Evolutionary conservation across 768 basidiomycete genomes (phyloP).

Genomic region (Royoungia palumana): DNA sequence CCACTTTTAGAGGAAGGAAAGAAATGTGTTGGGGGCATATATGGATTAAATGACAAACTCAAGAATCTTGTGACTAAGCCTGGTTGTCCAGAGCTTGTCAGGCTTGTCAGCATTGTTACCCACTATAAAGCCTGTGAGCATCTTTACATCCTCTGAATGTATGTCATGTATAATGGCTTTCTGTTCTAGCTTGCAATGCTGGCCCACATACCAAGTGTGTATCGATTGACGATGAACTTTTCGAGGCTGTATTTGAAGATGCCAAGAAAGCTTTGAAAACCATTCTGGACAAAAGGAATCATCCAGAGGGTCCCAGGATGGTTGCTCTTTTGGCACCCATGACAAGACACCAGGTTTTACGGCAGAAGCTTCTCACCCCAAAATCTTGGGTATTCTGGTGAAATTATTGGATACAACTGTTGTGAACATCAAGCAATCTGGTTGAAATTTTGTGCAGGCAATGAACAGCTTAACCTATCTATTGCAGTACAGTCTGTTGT

Average conservation of each 20-base stretch:
- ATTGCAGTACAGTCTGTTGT: conserved; percentile 12
- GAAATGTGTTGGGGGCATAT: conserved; percentile 13
- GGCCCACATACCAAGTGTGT: not conserved
- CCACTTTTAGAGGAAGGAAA: conserved; percentile 10
- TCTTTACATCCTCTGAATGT: not conserved
- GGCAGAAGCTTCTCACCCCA: conserved; percentile 9
- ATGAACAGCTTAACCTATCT: conserved; percentile 21
- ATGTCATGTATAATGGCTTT: not conserved
- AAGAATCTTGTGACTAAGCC: conserved; percentile 3
- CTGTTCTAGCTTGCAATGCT: conserved; percentile 3
- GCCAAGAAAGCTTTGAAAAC: conserved; percentile 11
- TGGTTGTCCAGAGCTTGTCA: conserved; percentile 7
- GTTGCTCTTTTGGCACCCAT: conserved; percentile 19
- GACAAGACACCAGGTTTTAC: conserved; percentile 12
- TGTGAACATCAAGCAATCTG: not conserved
- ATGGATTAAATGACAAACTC: conserved; percentile 7
- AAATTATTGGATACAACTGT: conserved; percentile 11
- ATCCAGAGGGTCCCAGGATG: conserved; percentile 14
- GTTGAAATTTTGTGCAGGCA: conserved; percentile 12
- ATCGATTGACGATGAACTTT: not conserved
- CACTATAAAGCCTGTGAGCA: conserved; percentile 19
- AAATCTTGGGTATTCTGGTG: conserved; percentile 10
- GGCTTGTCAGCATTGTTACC: conserved; percentile 19
- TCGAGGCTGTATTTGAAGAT: conserved; percentile 1
- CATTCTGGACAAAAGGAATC: conserved; percentile 7